A percentile compares a stretch with the other conserved stretches of the same genome.
phyloP scores from a whole-genome alignment of 305 asterid genomes.

The Stenogyne calaminthoides region DNA sequence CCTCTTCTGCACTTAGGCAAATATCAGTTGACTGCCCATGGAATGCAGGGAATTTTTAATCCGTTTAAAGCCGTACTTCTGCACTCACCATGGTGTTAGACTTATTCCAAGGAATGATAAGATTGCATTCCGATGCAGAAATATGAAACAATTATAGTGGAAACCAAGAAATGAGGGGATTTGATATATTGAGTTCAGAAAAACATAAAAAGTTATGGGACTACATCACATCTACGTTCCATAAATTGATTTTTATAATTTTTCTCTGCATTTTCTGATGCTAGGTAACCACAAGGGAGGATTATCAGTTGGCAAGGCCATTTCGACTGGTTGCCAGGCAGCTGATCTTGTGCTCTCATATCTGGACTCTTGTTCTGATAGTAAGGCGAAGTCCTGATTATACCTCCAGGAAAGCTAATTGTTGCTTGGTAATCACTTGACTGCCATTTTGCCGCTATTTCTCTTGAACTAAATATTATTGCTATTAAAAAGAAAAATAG shows the following conservation, averaged over 20 bases:
- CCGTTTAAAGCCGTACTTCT: background rate
- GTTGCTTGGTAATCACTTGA: conserved; percentile 25
- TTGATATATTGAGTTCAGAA: background rate
- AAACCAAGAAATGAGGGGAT: conserved; percentile 11
- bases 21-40: background rate
- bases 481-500: background rate
- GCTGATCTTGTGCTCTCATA: conserved; percentile 89
- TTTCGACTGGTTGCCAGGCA: conserved; percentile 81
- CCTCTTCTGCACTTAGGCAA: background rate
- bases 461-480: background rate
- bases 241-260: background rate
- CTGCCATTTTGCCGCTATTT: background rate
- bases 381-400: conserved; percentile 17
- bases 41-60: background rate
- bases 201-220: conserved; percentile 5
- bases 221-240: background rate
- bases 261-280: conserved; percentile 25
- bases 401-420: conserved; percentile 3
- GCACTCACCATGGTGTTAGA: background rate
- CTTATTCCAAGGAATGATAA: background rate
- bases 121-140: background rate
- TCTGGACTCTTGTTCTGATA: conserved; percentile 45
- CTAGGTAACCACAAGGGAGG: conserved; percentile 95
- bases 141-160: background rate
- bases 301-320: conserved; percentile 88